Conservation (phyloP, 345 rosid genomes). For the Hibiscus mutabilis region DNA sequence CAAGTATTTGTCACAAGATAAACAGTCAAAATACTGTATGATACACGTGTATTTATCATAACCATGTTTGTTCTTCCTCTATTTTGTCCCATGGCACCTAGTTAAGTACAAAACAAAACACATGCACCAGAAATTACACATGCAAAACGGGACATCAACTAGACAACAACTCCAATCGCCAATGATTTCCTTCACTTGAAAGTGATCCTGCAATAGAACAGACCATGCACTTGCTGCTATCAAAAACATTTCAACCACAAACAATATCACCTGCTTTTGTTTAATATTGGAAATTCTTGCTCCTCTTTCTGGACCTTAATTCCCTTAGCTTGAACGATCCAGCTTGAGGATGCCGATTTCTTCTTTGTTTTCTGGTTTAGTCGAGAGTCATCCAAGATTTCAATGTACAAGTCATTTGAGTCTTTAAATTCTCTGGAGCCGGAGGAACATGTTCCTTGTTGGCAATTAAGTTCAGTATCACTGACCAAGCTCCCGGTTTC, state of each 20-base stretch:
- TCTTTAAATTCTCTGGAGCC: not conserved
- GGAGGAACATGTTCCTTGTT: not conserved
- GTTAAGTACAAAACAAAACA: too few species aligned
- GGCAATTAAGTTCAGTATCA: not conserved
- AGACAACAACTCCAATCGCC: too few species aligned
- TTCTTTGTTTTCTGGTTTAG: not conserved
- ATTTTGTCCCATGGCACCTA: too few species aligned
- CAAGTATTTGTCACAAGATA: too few species aligned
- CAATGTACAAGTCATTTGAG: not conserved
- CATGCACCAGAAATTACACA: too few species aligned
- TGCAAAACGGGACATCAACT: too few species aligned
- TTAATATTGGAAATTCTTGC: not conserved
- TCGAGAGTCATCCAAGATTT: not conserved
- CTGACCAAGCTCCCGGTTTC: not conserved
- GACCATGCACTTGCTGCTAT: not conserved
- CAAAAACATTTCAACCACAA: not conserved
- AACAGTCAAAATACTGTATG: too few species aligned
- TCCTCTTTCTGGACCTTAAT: not conserved
- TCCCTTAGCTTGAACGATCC: not conserved
- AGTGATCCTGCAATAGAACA: too few species aligned
- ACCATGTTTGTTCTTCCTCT: too few species aligned
- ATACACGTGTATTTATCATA: too few species aligned
- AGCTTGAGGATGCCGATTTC: not conserved
- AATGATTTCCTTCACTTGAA: too few species aligned
- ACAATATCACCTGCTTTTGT: not conserved